Evolutionary conservation across 148 eudicot species (phyloP).

Genomic region (Simmondsia chinensis): DNA sequence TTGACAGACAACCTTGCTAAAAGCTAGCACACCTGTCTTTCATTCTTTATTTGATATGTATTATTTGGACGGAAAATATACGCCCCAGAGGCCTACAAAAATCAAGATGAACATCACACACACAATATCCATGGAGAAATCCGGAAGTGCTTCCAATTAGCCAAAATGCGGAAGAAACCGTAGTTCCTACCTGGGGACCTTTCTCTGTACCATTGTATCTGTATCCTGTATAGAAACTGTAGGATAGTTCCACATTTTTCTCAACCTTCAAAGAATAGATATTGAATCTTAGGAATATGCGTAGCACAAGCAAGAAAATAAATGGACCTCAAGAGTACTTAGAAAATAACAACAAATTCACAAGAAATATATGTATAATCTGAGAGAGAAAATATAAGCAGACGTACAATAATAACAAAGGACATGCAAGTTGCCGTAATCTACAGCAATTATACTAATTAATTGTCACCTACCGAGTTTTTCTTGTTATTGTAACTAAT

Average conservation of each 20-base stretch:
- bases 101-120: conserved; percentile 6
- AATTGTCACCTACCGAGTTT: conserved; percentile 47
- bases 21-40: conserved; percentile 34
- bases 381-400: too few species aligned
- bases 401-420: too few species aligned
- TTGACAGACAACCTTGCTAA: not conserved
- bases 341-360: not conserved
- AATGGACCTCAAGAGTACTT: not conserved
- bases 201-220: conserved; percentile 54
- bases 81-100: conserved; percentile 71
- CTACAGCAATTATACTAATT: too few species aligned
- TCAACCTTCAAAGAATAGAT: conserved; percentile 32
- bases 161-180: not conserved
- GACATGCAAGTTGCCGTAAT: not conserved
- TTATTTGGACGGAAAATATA: conserved; percentile 74
- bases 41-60: conserved; percentile 29
- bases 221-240: conserved; percentile 60
- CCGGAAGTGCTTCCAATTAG: conserved; percentile 1
- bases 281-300: not conserved
- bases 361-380: too few species aligned
- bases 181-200: conserved; percentile 53
- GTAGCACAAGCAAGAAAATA: not conserved
- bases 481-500: conserved; percentile 30
- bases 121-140: not conserved
- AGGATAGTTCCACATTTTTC: conserved; percentile 38